Evolutionary conservation across 2,329 filamentous ascomycete species (phyloP).

Genomic region (Diaporthe australafricana): DNA sequence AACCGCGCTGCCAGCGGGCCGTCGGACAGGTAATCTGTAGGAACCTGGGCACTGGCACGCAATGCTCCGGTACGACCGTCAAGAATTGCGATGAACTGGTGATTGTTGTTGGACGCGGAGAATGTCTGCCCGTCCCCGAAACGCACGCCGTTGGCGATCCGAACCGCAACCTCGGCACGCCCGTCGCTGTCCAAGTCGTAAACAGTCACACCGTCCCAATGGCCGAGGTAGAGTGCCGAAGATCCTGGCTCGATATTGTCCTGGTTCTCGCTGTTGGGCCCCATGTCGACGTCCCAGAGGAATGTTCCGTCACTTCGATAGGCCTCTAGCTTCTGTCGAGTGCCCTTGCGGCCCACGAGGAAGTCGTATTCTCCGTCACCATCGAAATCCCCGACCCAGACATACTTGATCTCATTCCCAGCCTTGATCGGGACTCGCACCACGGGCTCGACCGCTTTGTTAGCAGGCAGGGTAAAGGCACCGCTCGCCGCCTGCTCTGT

Average conservation of each 20-base stretch:
- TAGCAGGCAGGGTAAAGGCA: not conserved
- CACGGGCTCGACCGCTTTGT: not conserved
- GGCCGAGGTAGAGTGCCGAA: not conserved
- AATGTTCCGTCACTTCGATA: not conserved
- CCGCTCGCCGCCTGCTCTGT: not conserved
- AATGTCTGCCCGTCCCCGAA: not conserved
- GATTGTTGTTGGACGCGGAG: not conserved
- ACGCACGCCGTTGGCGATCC: not conserved
- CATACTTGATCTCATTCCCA: not conserved
- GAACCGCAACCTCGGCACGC: not conserved
- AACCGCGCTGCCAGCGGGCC: not conserved
- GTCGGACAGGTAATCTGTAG: not conserved
- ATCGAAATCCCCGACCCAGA: not conserved
- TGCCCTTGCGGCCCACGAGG: not conserved
- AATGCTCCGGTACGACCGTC: not conserved
- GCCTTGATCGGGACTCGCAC: not conserved
- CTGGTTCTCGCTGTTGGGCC: not conserved
- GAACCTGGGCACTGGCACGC: not conserved
- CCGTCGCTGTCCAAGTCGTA: constrained; percentile 3
- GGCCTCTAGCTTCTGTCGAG: not conserved
- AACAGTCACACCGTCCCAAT: constrained; percentile 1
- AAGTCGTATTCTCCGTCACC: constrained; percentile 10
- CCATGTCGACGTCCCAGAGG: not conserved
- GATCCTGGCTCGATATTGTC: not conserved
- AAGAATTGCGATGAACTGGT: not conserved